Conservation (phyloP, 1,284 basidiomycete genomes). For the Rhizoctonia solani region DNA sequence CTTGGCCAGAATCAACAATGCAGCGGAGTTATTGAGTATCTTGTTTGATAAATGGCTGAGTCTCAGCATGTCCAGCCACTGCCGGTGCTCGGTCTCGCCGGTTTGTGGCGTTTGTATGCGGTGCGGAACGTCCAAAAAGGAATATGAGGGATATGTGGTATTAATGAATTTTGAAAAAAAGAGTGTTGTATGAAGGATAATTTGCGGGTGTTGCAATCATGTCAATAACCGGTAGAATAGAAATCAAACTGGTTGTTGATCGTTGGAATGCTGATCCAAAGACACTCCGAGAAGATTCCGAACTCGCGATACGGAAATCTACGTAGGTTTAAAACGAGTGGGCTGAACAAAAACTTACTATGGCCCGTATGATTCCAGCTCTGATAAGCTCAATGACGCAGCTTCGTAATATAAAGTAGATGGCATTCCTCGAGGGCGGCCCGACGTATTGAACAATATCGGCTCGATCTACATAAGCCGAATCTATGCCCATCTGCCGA, state of each 20-base stretch:
- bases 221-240: not conserved
- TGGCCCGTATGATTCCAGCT: conserved; percentile 67
- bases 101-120: too few species aligned
- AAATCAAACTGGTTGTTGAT: too few species aligned
- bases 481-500: conserved; percentile 59
- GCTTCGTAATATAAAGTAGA: conserved; percentile 90
- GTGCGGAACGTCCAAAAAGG: too few species aligned
- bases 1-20: too few species aligned
- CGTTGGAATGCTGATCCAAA: too few species aligned
- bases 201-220: not conserved
- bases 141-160: too few species aligned
- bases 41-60: too few species aligned
- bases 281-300: too few species aligned
- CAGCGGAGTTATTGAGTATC: too few species aligned
- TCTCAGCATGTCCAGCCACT: too few species aligned
- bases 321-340: not conserved
- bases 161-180: not conserved
- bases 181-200: not conserved
- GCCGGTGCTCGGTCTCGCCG: too few species aligned
- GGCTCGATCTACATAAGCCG: conserved; percentile 94
- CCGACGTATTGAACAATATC: conserved; percentile 97
- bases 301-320: not conserved
- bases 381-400: conserved; percentile 81
- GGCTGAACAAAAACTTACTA: conserved; percentile 50
- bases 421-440: conserved; percentile 83